A percentile compares a stretch with the other conserved stretches of the same genome.
These are phyloP conservation scores for Cercophora scortea DNA, from an alignment of 495 filamentous ascomycete genomes.

Conservation along the genomic window DNA sequence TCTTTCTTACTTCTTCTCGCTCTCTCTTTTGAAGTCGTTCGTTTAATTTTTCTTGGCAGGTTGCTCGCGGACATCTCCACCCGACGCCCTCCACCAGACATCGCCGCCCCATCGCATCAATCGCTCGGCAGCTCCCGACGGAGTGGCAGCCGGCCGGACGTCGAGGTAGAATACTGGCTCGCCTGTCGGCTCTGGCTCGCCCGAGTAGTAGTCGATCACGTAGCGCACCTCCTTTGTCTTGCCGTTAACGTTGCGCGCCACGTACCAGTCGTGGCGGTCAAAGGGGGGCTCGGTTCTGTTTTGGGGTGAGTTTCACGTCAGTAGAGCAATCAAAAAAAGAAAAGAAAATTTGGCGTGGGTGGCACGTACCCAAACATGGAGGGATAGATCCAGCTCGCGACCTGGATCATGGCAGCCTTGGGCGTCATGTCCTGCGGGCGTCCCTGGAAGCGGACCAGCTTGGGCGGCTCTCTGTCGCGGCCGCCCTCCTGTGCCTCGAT, in stretches of 20 bases:
- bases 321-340: background rate
- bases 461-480: conserved; percentile 43
- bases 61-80: conserved; percentile 45
- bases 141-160: conserved; percentile 91
- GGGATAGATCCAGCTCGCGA: conserved; percentile 73
- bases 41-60: background rate
- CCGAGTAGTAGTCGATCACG: conserved; percentile 97
- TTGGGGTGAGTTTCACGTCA: background rate
- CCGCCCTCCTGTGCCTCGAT: conserved; percentile 28
- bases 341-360: background rate
- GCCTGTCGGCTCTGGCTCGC: conserved; percentile 74
- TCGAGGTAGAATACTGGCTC: conserved; percentile 96
- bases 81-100: conserved; percentile 86
- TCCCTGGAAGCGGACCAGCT: conserved; percentile 78
- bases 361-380: conserved; percentile 57
- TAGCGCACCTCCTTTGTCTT: conserved; percentile 73
- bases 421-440: conserved; percentile 83
- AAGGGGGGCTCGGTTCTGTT: conserved; percentile 75
- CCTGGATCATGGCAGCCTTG: conserved; percentile 73
- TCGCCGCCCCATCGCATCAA: conserved; percentile 85
- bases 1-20: too few relatives aligned
- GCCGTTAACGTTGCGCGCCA: conserved; percentile 58
- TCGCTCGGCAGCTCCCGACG: conserved; percentile 72
- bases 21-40: background rate
- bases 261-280: conserved; percentile 96